A percentile compares a stretch with the other conserved stretches of the same genome.
Conservation (phyloP, 371 early-diverging fungal species). For the Haplosporangium sp. region DNA sequence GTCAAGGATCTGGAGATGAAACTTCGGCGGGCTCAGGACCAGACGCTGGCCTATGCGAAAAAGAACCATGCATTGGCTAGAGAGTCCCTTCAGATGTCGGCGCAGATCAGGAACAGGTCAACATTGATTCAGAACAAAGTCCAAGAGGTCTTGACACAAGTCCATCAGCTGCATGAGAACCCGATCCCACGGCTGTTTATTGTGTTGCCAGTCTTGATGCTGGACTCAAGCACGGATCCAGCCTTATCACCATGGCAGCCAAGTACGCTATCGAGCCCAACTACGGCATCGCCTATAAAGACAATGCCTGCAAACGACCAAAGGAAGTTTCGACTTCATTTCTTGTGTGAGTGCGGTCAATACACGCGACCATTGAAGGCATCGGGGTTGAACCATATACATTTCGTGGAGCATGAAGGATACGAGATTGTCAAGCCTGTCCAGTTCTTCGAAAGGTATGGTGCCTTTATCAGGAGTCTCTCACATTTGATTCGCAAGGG, state of each 20-base stretch:
- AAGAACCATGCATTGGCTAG: slow-evolving; percentile 18
- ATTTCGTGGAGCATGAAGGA: slow-evolving; percentile 32
- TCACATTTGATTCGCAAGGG: slow-evolving; percentile 35
- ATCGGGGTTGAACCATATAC: slow-evolving; percentile 18
- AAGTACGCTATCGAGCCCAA: neutral
- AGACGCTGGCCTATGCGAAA: slow-evolving; percentile 12
- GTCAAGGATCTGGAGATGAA: slow-evolving; percentile 26
- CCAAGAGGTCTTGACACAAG: slow-evolving; percentile 28
- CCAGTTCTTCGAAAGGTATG: slow-evolving; percentile 38
- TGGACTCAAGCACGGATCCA: neutral
- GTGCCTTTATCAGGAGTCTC: slow-evolving; percentile 27
- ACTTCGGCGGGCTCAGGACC: slow-evolving; percentile 11
- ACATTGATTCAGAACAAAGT: slow-evolving; percentile 32
- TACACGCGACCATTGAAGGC: slow-evolving; percentile 9
- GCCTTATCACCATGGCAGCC: neutral
- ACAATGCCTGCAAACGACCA: slow-evolving; percentile 9
- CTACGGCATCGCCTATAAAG: neutral
- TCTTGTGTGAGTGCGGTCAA: slow-evolving; percentile 37
- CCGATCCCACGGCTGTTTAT: slow-evolving; percentile 33
- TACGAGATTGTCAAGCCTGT: slow-evolving; percentile 26
- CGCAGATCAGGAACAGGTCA: slow-evolving; percentile 24
- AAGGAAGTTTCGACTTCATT: slow-evolving; percentile 38
- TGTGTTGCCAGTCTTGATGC: slow-evolving; percentile 17
- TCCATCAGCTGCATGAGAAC: slow-evolving; percentile 31
- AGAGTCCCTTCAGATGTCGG: slow-evolving; percentile 12